Base-by-base conservation (phyloP, 805 yeast species). In the Spathaspora boniae region DNA sequence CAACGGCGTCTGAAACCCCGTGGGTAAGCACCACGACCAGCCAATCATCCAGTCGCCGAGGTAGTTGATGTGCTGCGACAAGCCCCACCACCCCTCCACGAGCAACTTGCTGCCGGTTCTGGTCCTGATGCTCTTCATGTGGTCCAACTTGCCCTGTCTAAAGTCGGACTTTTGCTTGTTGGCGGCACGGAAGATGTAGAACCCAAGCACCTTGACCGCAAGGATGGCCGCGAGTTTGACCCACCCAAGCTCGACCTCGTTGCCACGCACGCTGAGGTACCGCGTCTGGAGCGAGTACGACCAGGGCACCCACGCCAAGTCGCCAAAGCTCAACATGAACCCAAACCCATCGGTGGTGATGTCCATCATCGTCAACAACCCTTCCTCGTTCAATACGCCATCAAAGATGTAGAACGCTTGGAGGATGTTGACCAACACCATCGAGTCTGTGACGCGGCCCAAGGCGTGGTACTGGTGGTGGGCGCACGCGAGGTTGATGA, bases 271-370 rank as follows among this genome's bases (percentile, higher is more conserved):
- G 5, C 88, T 75, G 44, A 91, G 64, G 55, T 80, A 93, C 42
- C 98, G 74, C 2, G 95, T 72, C 56, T 93, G 98, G 40, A 93
- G 57, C 7, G 88, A 74, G 58, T 93, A 93, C 1, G 95, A 74
- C 69, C 91, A 91, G 21, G 98, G 98, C 16, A 93, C 87, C 68
- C 93, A 74, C 2, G 93, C 80, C 50, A 93, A 70, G 56, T 93
- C 98, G 19, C 98, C 98, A 65, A 91, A 89, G 3, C 88, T 79
- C 35, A 93, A 69, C 98, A 93, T 93, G 62, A 82, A 89, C 1
- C 98, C 98, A 56, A 93, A 87, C 0, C 98, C 98, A 62, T 93
- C 98, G 8, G 96, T 86, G 5, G 94, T 84, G 33, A 89, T 79
- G 58, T 93, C 98, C 74, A 93, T 91, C 97, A 93, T 93, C 5